Base-by-base conservation (phyloP, 2,329 filamentous ascomycete species). In the Trichophyton rubrum region DNA sequence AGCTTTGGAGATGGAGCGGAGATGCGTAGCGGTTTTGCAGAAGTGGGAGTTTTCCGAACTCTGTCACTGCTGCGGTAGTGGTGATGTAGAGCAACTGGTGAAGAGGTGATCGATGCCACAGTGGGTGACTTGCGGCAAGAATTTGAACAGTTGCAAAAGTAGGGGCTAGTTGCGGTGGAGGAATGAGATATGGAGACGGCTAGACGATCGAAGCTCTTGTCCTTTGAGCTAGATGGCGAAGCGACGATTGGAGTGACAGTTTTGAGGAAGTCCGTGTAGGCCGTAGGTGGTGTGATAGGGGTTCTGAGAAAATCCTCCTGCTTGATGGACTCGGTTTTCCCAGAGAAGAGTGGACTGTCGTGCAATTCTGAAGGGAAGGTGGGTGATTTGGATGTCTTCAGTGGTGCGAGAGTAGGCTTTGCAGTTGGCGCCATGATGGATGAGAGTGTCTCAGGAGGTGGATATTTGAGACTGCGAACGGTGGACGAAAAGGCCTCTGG, bases 201-300 rank as follows among this genome's bases (percentile, higher is more conserved):
- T 5, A 70, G 69, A 51, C 68, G 67, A 30, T 66, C 65, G 17
- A 66, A 64, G 40, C 64, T 67, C 56, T 72, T 69, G 33, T 69
- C 67, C 20, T 63, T 67, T 62, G 77, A 77, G 58, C 77, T 76
- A 55, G 82, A 75, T 7, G 88, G 88, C 64, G 86, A 90, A 70
- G 85, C 83, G 62, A 90, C 79, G 17, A 86, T 78, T 0, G 82
- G 82, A 1, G 82, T 86, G 75, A 95, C 84, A 62, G 86, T 85
- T 75, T 90, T 92, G 64, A 97, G 85, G 71, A 96, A 97, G 70
- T 97, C 90, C 66, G 89, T 87, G 72, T 97, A 97, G 61, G 92
- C 91, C 22, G 83, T 80, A 2, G 92, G 92, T 59, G 92, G 92
- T 58, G 88, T 95, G 72, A 97, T 95, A 56, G 91, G 91, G 3